These are phyloP conservation scores for Starmerella bombicola DNA, from an alignment of 805 yeast species.

Conservation along the genomic window DNA sequence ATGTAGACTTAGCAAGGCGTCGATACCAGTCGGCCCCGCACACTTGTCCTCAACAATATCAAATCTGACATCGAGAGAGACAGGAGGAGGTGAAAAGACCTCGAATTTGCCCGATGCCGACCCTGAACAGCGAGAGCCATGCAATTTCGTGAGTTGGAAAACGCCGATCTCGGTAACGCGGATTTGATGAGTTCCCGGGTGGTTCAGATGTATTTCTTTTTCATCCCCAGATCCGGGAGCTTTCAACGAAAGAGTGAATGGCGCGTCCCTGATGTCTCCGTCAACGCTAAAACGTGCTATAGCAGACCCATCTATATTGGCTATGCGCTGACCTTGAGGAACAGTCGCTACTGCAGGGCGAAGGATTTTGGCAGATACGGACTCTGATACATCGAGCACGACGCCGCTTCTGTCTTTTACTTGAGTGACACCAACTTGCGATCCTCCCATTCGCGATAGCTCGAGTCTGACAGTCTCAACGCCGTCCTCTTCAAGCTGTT, in stretches of 20 bases:
- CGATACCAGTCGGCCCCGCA: conserved; percentile 81
- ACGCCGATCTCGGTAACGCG: conserved; percentile 42
- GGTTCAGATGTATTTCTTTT: not conserved
- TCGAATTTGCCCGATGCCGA: conserved; percentile 42
- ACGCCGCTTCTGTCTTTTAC: conserved; percentile 6
- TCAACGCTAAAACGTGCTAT: conserved; percentile 12
- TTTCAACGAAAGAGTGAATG: conserved; percentile 31
- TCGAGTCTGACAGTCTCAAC: not conserved
- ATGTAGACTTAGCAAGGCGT: conserved; percentile 50
- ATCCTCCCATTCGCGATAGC: not conserved
- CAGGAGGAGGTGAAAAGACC: conserved; percentile 48
- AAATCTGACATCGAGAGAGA: conserved; percentile 34
- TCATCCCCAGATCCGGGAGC: conserved; percentile 9
- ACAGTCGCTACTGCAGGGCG: not conserved
- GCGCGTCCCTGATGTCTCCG: conserved; percentile 33
- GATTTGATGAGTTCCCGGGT: conserved; percentile 4
- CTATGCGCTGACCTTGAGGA: not conserved
- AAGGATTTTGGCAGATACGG: conserved; percentile 1
- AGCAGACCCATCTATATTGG: conserved; percentile 2
- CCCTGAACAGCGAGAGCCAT: conserved; percentile 57
- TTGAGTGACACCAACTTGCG: not conserved
- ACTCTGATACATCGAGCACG: not conserved
- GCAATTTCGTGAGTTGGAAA: conserved; percentile 43
- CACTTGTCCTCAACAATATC: conserved; percentile 69
- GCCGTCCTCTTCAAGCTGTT: conserved; percentile 4